Evolutionary conservation across 352 stramenopile genomes (phyloP).

Genomic region (Blastocystis sp.): DNA sequence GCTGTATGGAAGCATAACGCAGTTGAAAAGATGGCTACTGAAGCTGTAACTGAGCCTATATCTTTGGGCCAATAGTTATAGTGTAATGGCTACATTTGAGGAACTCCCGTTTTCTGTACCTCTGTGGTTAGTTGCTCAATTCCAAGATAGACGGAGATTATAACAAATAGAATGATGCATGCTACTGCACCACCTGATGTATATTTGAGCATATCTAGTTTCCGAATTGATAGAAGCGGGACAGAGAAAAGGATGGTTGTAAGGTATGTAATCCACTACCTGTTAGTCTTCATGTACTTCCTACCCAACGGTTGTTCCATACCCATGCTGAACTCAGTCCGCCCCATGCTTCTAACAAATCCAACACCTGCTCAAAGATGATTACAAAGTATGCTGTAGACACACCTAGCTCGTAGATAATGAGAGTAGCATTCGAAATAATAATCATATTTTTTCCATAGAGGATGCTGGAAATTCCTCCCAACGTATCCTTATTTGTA

Average conservation of each 20-base stretch:
- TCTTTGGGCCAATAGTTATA: conserved; percentile 16
- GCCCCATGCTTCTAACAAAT: conserved; percentile 19
- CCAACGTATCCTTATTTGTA: conserved; percentile 45
- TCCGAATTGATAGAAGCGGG: conserved; percentile 33
- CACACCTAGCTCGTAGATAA: conserved; percentile 60
- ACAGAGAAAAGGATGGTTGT: conserved; percentile 29
- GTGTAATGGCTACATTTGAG: conserved; percentile 8
- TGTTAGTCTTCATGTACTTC: background rate
- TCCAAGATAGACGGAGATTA: conserved; percentile 33
- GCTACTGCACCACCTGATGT: conserved; percentile 46
- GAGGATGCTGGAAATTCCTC: conserved; percentile 12
- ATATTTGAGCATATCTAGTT: conserved; percentile 54
- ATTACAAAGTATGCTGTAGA: conserved; percentile 57
- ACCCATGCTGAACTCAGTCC: background rate
- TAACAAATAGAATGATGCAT: conserved; percentile 46
- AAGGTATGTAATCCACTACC: conserved; percentile 11
- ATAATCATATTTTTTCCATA: background rate
- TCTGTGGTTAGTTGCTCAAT: background rate
- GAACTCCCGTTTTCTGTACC: background rate
- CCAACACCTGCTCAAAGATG: conserved; percentile 44
- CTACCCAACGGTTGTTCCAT: conserved; percentile 4
- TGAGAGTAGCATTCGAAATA: conserved; percentile 39
- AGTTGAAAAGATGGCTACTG: conserved; percentile 55
- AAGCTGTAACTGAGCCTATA: background rate
- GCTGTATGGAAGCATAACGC: conserved; percentile 57